These are phyloP conservation scores for Spatholobus suberectus DNA, from an alignment of 306 rosid genomes.

Conservation along the genomic window DNA sequence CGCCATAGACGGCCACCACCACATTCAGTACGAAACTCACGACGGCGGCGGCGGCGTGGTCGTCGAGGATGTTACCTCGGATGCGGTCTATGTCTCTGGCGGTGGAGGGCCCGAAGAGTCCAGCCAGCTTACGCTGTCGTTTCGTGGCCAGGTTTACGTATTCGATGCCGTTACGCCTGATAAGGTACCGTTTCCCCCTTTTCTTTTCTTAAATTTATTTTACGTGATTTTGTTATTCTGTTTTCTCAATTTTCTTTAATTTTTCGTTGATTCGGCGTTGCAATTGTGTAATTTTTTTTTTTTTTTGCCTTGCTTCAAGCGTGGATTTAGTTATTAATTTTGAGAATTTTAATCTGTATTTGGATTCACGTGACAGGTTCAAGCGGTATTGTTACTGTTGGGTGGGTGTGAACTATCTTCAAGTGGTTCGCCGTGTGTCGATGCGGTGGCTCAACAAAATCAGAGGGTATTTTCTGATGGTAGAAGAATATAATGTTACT, in stretches of 20 bases:
- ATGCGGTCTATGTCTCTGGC: constrained; percentile 51
- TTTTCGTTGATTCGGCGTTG: neutral
- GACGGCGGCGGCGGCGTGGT: constrained; percentile 45
- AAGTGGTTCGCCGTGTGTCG: constrained; percentile 56
- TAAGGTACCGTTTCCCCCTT: constrained; percentile 52
- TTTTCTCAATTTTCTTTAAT: neutral
- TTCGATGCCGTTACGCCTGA: constrained; percentile 90
- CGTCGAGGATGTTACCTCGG: constrained; percentile 60
- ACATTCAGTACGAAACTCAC: constrained; percentile 62
- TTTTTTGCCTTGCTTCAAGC: neutral
- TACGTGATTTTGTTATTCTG: neutral
- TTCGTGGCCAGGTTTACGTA: constrained; percentile 92
- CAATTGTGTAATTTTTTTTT: neutral
- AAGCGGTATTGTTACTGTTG: constrained; percentile 78
- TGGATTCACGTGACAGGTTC: constrained; percentile 64
- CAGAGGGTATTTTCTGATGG: constrained; percentile 63
- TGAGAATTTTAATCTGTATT: neutral
- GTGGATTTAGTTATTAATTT: neutral
- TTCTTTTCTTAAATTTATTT: neutral
- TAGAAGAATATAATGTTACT: constrained; percentile 20
- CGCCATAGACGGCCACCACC: constrained; percentile 60
- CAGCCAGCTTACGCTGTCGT: constrained; percentile 89
- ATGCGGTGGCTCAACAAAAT: constrained; percentile 62
- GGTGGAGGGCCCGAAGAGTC: constrained; percentile 52
- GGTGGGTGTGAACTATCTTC: constrained; percentile 83